Base-by-base conservation (phyloP, 805 yeast genomes). In the Kuraishia capsulata region DNA sequence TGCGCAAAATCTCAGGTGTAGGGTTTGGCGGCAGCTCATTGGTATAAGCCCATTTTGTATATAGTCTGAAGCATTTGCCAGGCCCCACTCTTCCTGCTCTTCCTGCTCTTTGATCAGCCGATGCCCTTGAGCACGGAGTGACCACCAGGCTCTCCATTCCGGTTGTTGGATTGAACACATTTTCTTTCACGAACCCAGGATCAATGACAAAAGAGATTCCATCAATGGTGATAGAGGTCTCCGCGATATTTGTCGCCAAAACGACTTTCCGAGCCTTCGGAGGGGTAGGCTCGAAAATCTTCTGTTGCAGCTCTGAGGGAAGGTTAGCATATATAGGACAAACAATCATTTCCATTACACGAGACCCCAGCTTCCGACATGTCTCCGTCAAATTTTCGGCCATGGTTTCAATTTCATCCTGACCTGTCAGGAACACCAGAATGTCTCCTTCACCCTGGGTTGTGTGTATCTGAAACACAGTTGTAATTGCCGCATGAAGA, bases 41-140 rank as follows among this genome's bases (percentile, higher is more conserved):
- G 44, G 74, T 67, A 49, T 75, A 92, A 0, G 92, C 78, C 72
- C 82, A 71, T 53, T 86, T 85, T 0, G 98, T 90, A 54, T 78
- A 92, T 18, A 92, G 62, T 29, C 99, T 58, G 52, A 82, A 92
- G 59, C 97, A 92, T 54, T 86, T 85, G 14, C 98, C 98, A 0
- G 97, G 96, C 1, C 95, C 89, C 5, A 95, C 88, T 65, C 98
- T 80, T 31, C 98, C 98, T 4, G 97, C 98, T 65, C 98, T 77
- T 54, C 98, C 98, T 1, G 96, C 89, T 52, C 98, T 69, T 61
- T 92, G 98, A 51, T 87, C 89, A 0, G 96, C 97, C 32, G 95
- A 88, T 0, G 98, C 98, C 51, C 80, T 79, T 0, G 97, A 89
- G 45, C 95, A 87, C 0, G 96, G 94, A 13, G 81, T 76, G 4